Base-by-base conservation (phyloP, 1,139 yeast species). In the Kodamaea sp. region DNA sequence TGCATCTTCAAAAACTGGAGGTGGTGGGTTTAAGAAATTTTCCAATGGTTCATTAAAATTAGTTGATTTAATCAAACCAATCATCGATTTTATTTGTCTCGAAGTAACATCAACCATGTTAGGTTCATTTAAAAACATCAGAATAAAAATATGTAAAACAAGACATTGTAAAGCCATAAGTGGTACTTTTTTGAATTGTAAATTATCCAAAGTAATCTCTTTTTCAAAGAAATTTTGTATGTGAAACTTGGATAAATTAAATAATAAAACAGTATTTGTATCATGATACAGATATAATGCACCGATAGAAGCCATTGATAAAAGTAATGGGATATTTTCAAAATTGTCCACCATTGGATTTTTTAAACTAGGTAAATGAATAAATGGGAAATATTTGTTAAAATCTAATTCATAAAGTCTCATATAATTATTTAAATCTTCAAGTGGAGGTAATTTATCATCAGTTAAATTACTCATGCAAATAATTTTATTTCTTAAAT, bases 81-180 rank as follows among this genome's bases (percentile, higher is more conserved):
- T 83, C 64, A 89, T 78, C 0, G 92, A 84, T 47, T 79, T 79
- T 48, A 88, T 74, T 55, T 87, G 95, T 35, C 88, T 75, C 3
- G 84, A 73, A 38, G 94, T 86, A 34, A 83, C 74, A 44, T 83
- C 86, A 12, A 83, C 78, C 62, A 87, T 84, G 36, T 80, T 76
- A 10, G 70, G 68, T 54, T 87, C 95, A 55, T 84, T 84, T 54
- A 84, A 80, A 59, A 89, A 87, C 63, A 88, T 78, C 7, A 94
- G 89, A 47, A 87, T 80, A 52, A 87, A 83, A 35, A 88, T 85
- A 46, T 88, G 85, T 40, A 90, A 68, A 5, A 87, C 81, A 58
- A 87, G 74, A 38, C 94, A 79, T 58, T 90, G 97, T 37, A 88
- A 85, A n/a, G 89, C 75, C 88, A 92, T 85, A 37, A 88, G 60